Percentiles rank a stretch among this genome's conserved stretches.
Evolutionary conservation across 371 early-diverging fungal species (phyloP).

Genomic region (Thermomucor indicae-seudaticae): DNA sequence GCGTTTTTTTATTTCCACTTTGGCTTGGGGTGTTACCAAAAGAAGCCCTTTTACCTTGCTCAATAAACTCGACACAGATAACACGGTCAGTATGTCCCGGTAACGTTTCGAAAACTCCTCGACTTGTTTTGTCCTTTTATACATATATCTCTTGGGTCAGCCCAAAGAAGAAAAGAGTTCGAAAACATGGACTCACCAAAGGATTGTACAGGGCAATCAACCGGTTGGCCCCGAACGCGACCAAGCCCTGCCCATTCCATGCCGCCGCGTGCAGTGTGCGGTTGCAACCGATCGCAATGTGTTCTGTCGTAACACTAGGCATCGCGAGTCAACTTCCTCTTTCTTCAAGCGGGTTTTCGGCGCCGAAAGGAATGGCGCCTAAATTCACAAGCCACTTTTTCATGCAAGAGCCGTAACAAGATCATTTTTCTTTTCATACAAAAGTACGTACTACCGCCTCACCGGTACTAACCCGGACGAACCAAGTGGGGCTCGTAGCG

Average conservation of each 20-base stretch:
- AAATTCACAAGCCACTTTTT: too few species aligned
- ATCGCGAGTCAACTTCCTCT: too few species aligned
- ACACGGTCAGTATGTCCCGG: constrained; percentile 80
- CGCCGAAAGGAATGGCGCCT: too few species aligned
- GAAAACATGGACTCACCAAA: constrained; percentile 34
- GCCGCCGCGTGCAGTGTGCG: constrained; percentile 63
- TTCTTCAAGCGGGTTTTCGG: too few species aligned
- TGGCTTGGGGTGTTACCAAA: not conserved
- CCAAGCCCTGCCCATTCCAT: constrained; percentile 60
- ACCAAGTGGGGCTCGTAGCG: too few species aligned
- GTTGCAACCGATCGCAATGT: constrained; percentile 69
- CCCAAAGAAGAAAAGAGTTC: not conserved
- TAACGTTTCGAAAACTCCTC: constrained; percentile 64
- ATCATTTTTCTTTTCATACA: too few species aligned
- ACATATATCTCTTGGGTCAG: not conserved
- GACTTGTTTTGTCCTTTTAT: constrained; percentile 40
- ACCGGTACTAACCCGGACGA: too few species aligned
- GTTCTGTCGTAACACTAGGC: constrained; percentile 41
- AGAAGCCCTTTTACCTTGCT: constrained; percentile 36
- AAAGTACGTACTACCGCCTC: too few species aligned
- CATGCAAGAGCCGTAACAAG: too few species aligned
- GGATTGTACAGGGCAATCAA: constrained; percentile 75
- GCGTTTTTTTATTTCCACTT: not conserved
- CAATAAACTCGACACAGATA: constrained; percentile 72
- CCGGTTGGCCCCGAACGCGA: constrained; percentile 74